Evolutionary conservation across 768 basidiomycete species (phyloP).

Genomic region (Infundibulicybe gibba): DNA sequence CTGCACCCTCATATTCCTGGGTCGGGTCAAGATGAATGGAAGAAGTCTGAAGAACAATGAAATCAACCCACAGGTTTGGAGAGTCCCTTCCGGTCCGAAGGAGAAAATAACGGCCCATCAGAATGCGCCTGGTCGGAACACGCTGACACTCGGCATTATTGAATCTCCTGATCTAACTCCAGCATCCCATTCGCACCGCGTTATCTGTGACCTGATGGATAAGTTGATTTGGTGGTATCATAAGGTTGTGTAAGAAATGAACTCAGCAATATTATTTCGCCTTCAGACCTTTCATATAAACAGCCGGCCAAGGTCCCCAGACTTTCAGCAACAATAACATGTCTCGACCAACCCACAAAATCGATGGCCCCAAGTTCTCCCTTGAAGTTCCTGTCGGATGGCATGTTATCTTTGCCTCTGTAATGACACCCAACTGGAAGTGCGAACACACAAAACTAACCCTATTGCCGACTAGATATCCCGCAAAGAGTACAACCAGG

Average conservation of each 20-base stretch:
- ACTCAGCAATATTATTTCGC: not conserved
- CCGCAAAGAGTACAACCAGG: slow-evolving; percentile 5
- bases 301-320: not conserved
- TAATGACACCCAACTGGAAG: not conserved
- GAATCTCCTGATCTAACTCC: not conserved
- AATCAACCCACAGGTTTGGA: no score
- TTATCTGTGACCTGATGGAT: not conserved
- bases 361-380: slow-evolving; percentile 2
- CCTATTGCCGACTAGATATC: slow-evolving; percentile 3
- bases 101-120: no score
- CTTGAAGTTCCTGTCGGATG: slow-evolving; percentile 6
- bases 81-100: no score
- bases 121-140: no score
- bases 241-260: no score
- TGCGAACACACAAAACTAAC: not conserved
- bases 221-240: not conserved
- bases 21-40: no score
- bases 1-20: no score
- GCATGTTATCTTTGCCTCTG: slow-evolving; percentile 5
- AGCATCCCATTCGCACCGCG: not conserved
- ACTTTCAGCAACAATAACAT: no score
- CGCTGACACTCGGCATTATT: no score
- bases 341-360: slow-evolving; percentile 2
- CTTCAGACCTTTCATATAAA: not conserved
- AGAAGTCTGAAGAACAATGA: no score